Evolutionary conservation across 257 asterid genomes (phyloP).

Genomic region (Jasminum sambac): DNA sequence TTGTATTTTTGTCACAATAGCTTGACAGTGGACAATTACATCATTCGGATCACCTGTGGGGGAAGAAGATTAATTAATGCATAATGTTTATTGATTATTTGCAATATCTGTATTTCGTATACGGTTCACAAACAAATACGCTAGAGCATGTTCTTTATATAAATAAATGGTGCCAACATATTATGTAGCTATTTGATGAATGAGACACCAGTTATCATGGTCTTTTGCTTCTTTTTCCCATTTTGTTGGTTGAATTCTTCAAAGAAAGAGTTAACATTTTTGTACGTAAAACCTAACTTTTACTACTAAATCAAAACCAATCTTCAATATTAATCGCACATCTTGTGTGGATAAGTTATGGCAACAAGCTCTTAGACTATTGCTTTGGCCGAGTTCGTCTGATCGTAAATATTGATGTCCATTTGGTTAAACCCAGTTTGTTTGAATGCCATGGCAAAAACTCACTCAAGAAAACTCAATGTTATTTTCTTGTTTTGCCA

Average conservation of each 20-base stretch:
- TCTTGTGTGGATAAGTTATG: background rate
- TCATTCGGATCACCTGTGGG: no score
- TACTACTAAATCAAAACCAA: no score
- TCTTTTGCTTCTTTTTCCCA: background rate
- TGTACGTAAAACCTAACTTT: no score
- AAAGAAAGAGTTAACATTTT: background rate
- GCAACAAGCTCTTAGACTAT: constrained; percentile 8
- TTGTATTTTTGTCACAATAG: no score
- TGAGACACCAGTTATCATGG: constrained; percentile 8
- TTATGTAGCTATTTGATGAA: constrained; percentile 6
- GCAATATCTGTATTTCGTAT: no score
- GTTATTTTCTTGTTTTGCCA: constrained; percentile 27
- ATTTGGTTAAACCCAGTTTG: constrained; percentile 7
- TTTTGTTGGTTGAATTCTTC: constrained; percentile 10
- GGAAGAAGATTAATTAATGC: no score
- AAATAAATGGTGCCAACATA: background rate
- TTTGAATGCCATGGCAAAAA: constrained; percentile 10
- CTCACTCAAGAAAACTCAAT: constrained; percentile 15
- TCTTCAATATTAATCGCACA: no score
- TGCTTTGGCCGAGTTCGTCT: constrained; percentile 16
- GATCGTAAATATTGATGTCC: constrained; percentile 7
- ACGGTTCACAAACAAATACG: no score
- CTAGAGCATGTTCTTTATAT: no score
- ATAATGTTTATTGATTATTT: no score
- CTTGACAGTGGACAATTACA: no score